These are phyloP conservation scores for Millerozyma acaciae DNA, from an alignment of 805 yeast species.

Conservation along the genomic window DNA sequence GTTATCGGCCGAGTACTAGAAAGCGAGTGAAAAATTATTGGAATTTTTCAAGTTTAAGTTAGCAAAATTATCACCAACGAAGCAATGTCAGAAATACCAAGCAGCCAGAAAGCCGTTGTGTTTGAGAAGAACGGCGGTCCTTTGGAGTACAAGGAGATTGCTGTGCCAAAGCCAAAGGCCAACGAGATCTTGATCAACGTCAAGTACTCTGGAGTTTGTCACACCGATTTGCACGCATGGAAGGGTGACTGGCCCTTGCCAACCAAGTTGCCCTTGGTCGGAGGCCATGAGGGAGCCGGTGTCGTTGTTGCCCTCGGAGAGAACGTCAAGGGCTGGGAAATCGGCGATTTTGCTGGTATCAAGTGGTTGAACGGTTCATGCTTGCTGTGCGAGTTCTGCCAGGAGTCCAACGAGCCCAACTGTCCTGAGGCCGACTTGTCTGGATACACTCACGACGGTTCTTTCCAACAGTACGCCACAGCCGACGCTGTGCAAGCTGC, in stretches of 20 bases:
- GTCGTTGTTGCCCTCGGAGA: constrained; percentile 41
- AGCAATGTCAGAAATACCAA: constrained; percentile 31
- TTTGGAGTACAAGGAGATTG: constrained; percentile 36
- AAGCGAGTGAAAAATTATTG: too few relatives aligned
- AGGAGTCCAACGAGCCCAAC: constrained; percentile 42
- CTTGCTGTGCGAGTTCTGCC: constrained; percentile 40
- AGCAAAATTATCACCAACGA: constrained; percentile 2
- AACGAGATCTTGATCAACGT: constrained; percentile 41
- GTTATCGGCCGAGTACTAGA: constrained; percentile 1
- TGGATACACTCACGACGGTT: constrained; percentile 72
- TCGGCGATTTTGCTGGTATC: constrained; percentile 43
- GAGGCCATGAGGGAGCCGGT: constrained; percentile 50
- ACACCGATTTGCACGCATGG: constrained; percentile 47
- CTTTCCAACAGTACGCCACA: constrained; percentile 65
- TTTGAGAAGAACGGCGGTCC: constrained; percentile 43
- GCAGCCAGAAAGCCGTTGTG: constrained; percentile 41
- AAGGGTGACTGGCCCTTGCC: constrained; percentile 45
- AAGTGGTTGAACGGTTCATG: constrained; percentile 48
- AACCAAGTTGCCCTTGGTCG: constrained; percentile 44
- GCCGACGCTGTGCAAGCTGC: constrained; percentile 66
- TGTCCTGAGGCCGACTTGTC: constrained; percentile 67
- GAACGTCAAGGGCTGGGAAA: constrained; percentile 39
- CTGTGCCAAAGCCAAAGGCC: constrained; percentile 40
- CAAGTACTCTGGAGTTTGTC: constrained; percentile 46
- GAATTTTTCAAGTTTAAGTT: background rate